These are phyloP conservation scores for Pyrus betulifolia DNA, from an alignment of 306 rosid genomes.

Conservation along the genomic window DNA sequence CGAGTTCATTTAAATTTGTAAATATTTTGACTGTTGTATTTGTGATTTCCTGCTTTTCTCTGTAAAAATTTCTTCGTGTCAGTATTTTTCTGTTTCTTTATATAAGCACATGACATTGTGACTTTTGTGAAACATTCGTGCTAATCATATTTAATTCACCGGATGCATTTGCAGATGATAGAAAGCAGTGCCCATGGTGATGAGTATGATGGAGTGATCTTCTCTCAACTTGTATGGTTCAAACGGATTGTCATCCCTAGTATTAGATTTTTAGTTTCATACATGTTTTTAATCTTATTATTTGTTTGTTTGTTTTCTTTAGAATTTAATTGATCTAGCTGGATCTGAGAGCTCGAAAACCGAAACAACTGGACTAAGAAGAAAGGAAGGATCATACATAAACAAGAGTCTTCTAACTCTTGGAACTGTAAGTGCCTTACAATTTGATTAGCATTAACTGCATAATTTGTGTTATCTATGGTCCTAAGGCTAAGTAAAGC, in stretches of 20 bases:
- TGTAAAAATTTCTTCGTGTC: background rate
- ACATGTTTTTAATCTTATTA: background rate
- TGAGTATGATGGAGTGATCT: slow-evolving; percentile 95
- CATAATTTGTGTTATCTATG: background rate
- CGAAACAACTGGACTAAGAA: slow-evolving; percentile 92
- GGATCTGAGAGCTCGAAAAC: slow-evolving; percentile 99
- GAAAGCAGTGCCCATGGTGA: slow-evolving; percentile 98
- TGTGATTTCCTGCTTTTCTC: background rate
- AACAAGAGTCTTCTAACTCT: slow-evolving; percentile 97
- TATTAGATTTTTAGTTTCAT: background rate
- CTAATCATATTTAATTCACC: slow-evolving; percentile 3
- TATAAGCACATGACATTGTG: background rate
- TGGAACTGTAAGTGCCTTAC: slow-evolving; percentile 76
- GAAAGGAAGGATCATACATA: slow-evolving; percentile 98
- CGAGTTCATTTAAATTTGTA: background rate
- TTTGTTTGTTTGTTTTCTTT: slow-evolving; percentile 15
- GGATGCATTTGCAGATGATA: slow-evolving; percentile 72
- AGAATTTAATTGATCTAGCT: slow-evolving; percentile 98
- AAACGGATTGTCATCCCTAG: slow-evolving; percentile 1
- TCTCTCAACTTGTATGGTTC: slow-evolving; percentile 94
- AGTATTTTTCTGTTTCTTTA: background rate
- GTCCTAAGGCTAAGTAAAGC: background rate
- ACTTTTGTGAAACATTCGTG: background rate
- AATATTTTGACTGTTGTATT: background rate
- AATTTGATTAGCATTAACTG: slow-evolving; percentile 4